Percentiles rank a stretch among this genome's conserved stretches.
Evolutionary conservation across 106 monocot genomes (phyloP).

Genomic region (Ottelia alismoides): DNA sequence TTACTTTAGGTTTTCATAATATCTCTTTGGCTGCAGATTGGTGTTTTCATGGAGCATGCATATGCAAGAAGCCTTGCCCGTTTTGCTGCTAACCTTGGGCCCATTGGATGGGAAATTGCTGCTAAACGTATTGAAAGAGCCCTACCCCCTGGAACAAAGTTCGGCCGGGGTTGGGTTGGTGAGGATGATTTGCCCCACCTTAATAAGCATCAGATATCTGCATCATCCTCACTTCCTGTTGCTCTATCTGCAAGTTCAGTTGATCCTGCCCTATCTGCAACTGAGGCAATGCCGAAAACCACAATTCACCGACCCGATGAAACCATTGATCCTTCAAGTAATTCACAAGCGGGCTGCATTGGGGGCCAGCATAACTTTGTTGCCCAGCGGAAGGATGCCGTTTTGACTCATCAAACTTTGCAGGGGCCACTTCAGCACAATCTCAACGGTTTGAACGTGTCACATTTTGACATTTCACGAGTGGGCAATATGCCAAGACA

Average conservation of each 20-base stretch:
- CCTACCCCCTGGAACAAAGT: conserved; percentile 55
- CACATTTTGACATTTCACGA: conserved; percentile 15
- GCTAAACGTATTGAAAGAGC: conserved; percentile 40
- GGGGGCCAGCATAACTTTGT: neutral
- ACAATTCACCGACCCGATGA: too few relatives aligned
- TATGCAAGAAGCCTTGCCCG: conserved; percentile 83
- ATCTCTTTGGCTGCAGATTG: too few relatives aligned
- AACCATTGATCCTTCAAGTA: neutral
- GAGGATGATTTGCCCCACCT: conserved; percentile 32
- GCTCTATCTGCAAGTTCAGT: neutral
- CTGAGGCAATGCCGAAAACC: too few relatives aligned
- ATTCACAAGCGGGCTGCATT: conserved; percentile 1
- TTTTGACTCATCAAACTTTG: conserved; percentile 19
- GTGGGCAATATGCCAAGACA: neutral
- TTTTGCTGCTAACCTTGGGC: conserved; percentile 66
- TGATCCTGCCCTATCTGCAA: too few relatives aligned
- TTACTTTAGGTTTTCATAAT: too few relatives aligned
- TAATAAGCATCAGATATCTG: conserved; percentile 7
- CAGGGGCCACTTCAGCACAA: neutral
- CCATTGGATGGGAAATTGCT: conserved; percentile 65
- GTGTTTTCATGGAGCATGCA: conserved; percentile 50
- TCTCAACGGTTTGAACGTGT: conserved; percentile 31
- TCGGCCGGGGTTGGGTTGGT: conserved; percentile 77
- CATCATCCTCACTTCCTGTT: conserved; percentile 1
- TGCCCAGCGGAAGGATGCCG: conserved; percentile 5